These are phyloP conservation scores for Coemansia sp. DNA, from an alignment of 192 early-diverging fungal genomes.

Conservation along the genomic window DNA sequence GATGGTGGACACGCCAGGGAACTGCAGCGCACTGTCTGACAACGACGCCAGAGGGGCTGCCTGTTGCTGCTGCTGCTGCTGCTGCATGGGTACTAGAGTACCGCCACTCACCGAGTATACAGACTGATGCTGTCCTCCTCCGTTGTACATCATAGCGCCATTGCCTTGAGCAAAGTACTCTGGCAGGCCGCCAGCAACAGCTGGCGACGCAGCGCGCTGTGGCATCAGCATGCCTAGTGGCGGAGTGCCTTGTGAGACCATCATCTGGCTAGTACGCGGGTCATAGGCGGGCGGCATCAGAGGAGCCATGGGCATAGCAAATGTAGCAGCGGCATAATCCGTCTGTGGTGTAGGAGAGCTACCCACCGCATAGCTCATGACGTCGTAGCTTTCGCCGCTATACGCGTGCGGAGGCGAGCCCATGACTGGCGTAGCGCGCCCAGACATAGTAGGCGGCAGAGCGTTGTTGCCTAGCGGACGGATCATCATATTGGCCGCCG, in stretches of 20 bases:
- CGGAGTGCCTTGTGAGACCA: constrained; percentile 33
- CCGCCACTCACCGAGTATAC: constrained; percentile 4
- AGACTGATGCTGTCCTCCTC: constrained; percentile 3
- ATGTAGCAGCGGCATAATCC: constrained; percentile 32
- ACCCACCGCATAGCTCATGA: constrained; percentile 9
- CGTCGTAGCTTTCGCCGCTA: constrained; percentile 23
- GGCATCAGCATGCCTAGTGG: constrained; percentile 13
- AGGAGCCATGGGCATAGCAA: constrained; percentile 31
- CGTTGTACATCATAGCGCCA: constrained; percentile 12
- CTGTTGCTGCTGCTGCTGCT: not conserved
- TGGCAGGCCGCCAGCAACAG: constrained; percentile 20
- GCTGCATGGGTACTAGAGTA: constrained; percentile 1
- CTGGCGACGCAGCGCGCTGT: constrained; percentile 26
- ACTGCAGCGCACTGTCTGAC: not conserved
- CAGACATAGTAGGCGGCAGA: constrained; percentile 33
- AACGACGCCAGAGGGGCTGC: not conserved
- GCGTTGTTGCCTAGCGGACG: constrained; percentile 13
- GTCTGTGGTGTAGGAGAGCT: constrained; percentile 24
- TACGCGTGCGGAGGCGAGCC: constrained; percentile 26
- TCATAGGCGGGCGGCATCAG: constrained; percentile 51
- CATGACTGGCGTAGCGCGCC: constrained; percentile 41
- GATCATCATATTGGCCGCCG: constrained; percentile 20
- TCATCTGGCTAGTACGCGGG: constrained; percentile 37
- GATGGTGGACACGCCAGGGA: not conserved
- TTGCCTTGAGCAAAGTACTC: constrained; percentile 36